Evolutionary conservation across 1,284 basidiomycete species (phyloP), one percentile per base, ranked within the genome.

Genomic region (Irpex lacteus): DNA sequence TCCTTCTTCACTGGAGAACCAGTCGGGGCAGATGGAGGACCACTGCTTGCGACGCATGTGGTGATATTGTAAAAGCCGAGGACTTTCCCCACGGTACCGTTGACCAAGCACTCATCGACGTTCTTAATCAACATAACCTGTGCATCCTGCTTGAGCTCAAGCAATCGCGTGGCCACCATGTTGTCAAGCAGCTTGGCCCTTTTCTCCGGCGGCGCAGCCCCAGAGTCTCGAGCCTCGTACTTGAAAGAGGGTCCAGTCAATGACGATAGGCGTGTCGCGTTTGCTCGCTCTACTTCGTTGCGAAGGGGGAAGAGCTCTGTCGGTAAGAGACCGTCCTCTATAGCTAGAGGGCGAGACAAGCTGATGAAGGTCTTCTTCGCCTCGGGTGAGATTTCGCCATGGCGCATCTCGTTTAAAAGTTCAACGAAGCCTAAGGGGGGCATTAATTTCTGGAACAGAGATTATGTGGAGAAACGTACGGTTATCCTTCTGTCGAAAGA

Each of bases 401-500:
- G 90, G 13, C 95, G 88, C 87, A 97, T 92, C 72, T 94, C 89
- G 71, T 97, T 97, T 54, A 98, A 78, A 83, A 98, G 94, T 70
- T 94, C 85, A 61, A 98, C 86, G 69, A 98, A 97, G 60, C 81
- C 94, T 92, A 67, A 15, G 47, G 26, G 15, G n/a, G 2, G 6
- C 15, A 49, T 44, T 5, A 36, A 32, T 9, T 36, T 18, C 8
- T 40, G 19, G 34, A 6, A 26, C 54, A 47, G 63, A 59, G 54
- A 60, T n/a, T 7, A n/a, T 7, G 7, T 21, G 18, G 40, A 55
- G 7, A 37, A 34, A 69, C 73, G 8, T 53, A 74, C 73, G 69
- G 34, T 64, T 70, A 63, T 91, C 89, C 56, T 82, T 86, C 72
- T 91, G 89, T 49, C 89, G 80, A 75, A 98, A 98, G 13, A 98